Evolutionary conservation across 305 asterid species (phyloP).

Genomic region (Fraxinus ornus): DNA sequence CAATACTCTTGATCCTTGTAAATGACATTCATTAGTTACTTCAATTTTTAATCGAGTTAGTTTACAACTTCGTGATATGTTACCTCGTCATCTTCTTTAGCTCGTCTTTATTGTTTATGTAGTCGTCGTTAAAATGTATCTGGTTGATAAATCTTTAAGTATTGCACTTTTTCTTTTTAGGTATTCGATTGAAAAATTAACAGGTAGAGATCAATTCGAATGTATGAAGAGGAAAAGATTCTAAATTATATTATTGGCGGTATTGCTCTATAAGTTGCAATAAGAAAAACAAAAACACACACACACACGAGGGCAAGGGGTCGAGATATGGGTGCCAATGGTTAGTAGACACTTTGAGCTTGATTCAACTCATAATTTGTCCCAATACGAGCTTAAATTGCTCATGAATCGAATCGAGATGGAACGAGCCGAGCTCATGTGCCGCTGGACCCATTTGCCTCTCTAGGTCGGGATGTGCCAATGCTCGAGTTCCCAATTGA

Average conservation of each 20-base stretch:
- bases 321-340: background rate
- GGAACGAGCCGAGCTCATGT: background rate
- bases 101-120: background rate
- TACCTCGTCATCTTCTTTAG: background rate
- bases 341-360: background rate
- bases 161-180: background rate
- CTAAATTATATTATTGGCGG: background rate
- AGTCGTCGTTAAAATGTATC: background rate
- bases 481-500: background rate
- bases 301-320: background rate
- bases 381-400: background rate
- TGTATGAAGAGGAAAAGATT: background rate
- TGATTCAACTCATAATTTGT: no score
- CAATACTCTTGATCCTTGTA: conserved; percentile 19
- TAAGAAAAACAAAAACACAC: background rate
- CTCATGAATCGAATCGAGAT: background rate
- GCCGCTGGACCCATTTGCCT: background rate
- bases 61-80: background rate
- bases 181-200: background rate
- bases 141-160: background rate
- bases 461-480: background rate
- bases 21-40: background rate
- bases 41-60: background rate
- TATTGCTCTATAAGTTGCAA: background rate
- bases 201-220: background rate